Conservation (phyloP, 371 early-diverging fungal species). For the Mucor plumbeus region DNA sequence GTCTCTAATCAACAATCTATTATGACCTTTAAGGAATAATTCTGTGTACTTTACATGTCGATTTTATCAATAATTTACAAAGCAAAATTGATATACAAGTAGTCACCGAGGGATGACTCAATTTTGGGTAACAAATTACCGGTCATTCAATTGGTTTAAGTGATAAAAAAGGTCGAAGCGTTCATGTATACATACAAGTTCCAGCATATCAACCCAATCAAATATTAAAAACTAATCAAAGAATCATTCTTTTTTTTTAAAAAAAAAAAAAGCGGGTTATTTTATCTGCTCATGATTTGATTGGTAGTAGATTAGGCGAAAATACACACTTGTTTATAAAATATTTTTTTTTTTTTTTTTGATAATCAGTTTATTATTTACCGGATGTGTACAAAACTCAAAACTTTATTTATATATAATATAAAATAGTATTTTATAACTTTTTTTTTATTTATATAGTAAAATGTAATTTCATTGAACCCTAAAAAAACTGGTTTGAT, state of each 20-base stretch:
- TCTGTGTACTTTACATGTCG: not conserved
- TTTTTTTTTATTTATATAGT: conserved; percentile 5
- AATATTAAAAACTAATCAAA: conserved; percentile 9
- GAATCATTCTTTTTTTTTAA: conserved; percentile 2
- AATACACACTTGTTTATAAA: too few species aligned
- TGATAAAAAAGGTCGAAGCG: conserved; percentile 2
- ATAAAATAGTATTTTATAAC: not conserved
- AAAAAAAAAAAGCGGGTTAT: not conserved
- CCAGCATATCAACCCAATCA: conserved; percentile 3
- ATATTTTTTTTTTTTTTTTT: too few species aligned
- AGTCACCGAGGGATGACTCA: conserved; percentile 26
- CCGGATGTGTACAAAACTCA: conserved; percentile 13
- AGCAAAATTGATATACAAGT: conserved; percentile 8
- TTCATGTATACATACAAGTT: conserved; percentile 1
- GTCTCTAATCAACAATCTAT: not conserved
- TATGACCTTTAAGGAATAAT: too few species aligned
- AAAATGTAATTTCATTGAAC: not conserved
- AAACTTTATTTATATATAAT: not conserved
- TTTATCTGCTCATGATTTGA: conserved; percentile 3
- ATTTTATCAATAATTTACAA: not conserved
- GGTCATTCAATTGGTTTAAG: conserved; percentile 6
- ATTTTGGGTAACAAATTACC: conserved; percentile 18
- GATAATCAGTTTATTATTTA: not conserved
- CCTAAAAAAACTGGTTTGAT: not conserved
- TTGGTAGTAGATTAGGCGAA: conserved; percentile 13